Percentiles rank a stretch among this genome's conserved stretches.
phyloP scores from a whole-genome alignment of 1,284 basidiomycete genomes.

The Rhodotorula sp. region DNA sequence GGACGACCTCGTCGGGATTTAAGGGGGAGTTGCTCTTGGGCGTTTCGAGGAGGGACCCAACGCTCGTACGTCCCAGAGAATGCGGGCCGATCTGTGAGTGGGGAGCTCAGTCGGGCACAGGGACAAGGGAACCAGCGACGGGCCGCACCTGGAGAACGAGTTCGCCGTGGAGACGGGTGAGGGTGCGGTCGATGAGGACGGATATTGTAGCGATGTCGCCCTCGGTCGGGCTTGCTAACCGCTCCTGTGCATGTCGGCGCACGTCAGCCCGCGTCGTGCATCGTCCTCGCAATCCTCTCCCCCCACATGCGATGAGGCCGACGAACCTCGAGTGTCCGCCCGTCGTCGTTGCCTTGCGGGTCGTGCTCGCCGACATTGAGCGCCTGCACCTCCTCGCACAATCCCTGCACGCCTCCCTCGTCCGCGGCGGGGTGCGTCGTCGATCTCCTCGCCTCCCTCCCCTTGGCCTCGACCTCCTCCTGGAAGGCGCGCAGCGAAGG shows the following conservation, averaged over 20 bases:
- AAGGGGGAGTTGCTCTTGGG: conserved; percentile 16
- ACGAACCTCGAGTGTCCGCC: conserved; percentile 9
- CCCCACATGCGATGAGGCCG: neutral
- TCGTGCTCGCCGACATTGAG: conserved; percentile 6
- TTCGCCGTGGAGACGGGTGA: conserved; percentile 33
- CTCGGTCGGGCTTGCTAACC: conserved; percentile 7
- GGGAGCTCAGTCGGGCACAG: neutral
- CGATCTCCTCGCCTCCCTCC: neutral
- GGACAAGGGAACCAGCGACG: no score
- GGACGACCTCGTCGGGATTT: neutral
- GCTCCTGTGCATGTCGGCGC: neutral
- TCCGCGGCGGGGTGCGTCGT: neutral
- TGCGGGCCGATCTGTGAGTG: neutral
- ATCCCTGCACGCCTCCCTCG: neutral
- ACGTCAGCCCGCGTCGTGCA: neutral
- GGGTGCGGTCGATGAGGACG: conserved; percentile 27
- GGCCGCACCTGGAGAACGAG: conserved; percentile 32
- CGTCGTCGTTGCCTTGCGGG: neutral
- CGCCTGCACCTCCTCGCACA: conserved; percentile 9
- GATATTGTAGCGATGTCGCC: conserved; percentile 3
- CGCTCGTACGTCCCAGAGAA: conserved; percentile 10
- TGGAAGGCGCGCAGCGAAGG: conserved; percentile 32
- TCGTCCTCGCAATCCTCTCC: neutral
- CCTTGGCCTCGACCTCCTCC: conserved; percentile 10
- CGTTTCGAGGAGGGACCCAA: conserved; percentile 39